Evolutionary conservation across 2,329 filamentous ascomycete species (phyloP), one percentile per base, ranked within the genome.

Genomic region (Nakataea oryzae): DNA sequence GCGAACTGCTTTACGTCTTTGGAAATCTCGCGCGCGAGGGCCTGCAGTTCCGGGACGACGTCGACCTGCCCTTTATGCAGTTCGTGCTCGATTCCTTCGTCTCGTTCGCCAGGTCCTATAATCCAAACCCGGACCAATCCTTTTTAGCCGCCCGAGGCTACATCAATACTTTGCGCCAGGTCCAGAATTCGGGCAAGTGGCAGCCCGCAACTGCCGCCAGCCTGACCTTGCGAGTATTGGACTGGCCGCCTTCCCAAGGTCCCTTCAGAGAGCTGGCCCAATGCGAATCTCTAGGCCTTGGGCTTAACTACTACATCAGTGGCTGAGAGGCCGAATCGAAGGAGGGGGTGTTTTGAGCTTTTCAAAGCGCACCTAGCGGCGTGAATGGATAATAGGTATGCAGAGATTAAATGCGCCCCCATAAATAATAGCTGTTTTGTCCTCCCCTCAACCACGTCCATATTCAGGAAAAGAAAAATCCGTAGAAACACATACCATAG

Each of bases 1-100:
- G 81, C 0, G 83, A 86, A 69, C 67, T 81, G 57, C 77, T 76
- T 64, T 82, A 79, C 71, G 72, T 83, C 0, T 84, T 84, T 67
- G 81, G 81, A 3, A 84, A 79, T 63, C 62, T 82, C 30, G 70
- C 70, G 0, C 70, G 75, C 4, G 71, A 76, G 63, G 73, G 73
- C 1, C 67, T 75, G 8, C 74, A 76, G 0, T 71, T 80, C 62
- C 75, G 83, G 11, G 81, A 86, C 62, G 74, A 71, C 0, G 63
- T 65, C n/a, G 75, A 78, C 62, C 60, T 74, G 29, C 69, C 70
- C 11, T 76, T 76, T 62, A 66, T 71, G 67, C 73, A 72, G 64
- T 69, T 70, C 41, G 66, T 74, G 21, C 68, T 80, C 27, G 83
- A 86, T 66, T 68, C 79, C 12, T 85, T 83, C 66, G 75, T 76